Base-by-base conservation (phyloP, 2,329 filamentous ascomycete species). In the Cucurbitaria berberidis region DNA sequence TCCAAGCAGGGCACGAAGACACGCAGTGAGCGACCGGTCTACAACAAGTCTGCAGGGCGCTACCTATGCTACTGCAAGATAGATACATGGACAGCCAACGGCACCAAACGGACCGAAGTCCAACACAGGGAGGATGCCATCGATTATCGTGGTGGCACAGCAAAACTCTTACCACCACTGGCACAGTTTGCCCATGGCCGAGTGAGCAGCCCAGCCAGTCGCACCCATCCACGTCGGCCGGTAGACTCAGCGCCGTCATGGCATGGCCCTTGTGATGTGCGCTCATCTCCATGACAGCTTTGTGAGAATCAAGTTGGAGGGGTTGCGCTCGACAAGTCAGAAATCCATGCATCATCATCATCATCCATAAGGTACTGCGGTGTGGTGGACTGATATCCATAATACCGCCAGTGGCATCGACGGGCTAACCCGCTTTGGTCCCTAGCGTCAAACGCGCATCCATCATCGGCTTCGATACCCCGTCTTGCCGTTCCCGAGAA, bases 31-130 rank as follows among this genome's bases (percentile, higher is more conserved):
- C 24, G 24, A 26, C 40, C 29, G 21, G 15, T 51, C 51, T 61
- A 57, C 57, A 53, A 26, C 40, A 21, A 26, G 15, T 51, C 51
- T 61, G 58, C 57, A 53, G 60, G 49, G 47, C 13, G 57, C 63
- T 55, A 51, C 57, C 63, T 55, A 51, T 59, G 60, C 62, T 56
- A 53, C 51, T 41, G 48, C 58, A 38, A n/a, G n/a, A 48, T 53
- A 49, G 49, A 57, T 56, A 58, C 47, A 40, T 38, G 19, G 32
- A 36, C 29, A 41, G 35, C 39, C 29, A 46, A 46, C 30, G 50
- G 39, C 43, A n/a, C n/a, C n/a, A 30, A 27, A 40, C 45, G 45
- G 40, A 34, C 45, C 35, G 57, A 32, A 29, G 40, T 48, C 50
- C 26, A 40, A 38, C 39, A 48, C 35, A 29, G 41, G 10, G 44